Base-by-base conservation (phyloP, 352 stramenopile genomes). In the Pseudoperonospora humuli region DNA sequence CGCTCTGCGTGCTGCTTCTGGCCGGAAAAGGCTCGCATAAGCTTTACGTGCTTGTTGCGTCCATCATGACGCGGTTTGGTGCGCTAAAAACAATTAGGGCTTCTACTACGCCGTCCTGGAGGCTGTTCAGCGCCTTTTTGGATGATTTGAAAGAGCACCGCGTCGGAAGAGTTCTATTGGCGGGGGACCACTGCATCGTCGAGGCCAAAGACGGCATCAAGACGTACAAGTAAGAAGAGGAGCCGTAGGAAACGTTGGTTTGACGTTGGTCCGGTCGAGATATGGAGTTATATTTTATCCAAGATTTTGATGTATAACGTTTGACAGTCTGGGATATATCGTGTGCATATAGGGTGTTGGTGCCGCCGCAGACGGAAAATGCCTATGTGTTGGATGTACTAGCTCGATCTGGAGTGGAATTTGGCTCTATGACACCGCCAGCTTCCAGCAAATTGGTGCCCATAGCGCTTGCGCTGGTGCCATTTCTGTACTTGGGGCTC, bases 401-500 rank as follows among this genome's bases (percentile, higher is more conserved):
- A 24, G 59, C 69, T 43, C 73, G 53, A 3, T 66, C 73, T 10
- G 74, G 66, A 27, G 75, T 91, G 17, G 75, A 86, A 20, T 88
- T 91, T 33, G 78, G 78, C 13, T 77, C 73, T 13, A 33, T 83
- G 24, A 45, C 50, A 5, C 64, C 73, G n/a, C 74, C 79, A 0
- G 44, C 64, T 7, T 61, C 63, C 7, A 70, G 70, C 14, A 52
- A 45, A 24, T 41, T 87, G 27, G 34, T 78, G 15, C 77, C 79
- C 4, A 34, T 87, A 3, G 49, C 84, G 21, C 61, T 92, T 38
- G 71, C 76, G 8, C 40, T 88, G 13, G 63, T 92, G 21, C 79
- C 79, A 14, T 86, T 92, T 58, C 61, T 89, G 62, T 93, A 93
- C 54, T 54, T 93, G 33, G 78, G 69, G 5, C 62, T 93, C 25